A percentile compares a stretch with the other conserved stretches of the same genome.
These are phyloP conservation scores for Acer campestre DNA, from an alignment of 345 rosid species.

Conservation along the genomic window DNA sequence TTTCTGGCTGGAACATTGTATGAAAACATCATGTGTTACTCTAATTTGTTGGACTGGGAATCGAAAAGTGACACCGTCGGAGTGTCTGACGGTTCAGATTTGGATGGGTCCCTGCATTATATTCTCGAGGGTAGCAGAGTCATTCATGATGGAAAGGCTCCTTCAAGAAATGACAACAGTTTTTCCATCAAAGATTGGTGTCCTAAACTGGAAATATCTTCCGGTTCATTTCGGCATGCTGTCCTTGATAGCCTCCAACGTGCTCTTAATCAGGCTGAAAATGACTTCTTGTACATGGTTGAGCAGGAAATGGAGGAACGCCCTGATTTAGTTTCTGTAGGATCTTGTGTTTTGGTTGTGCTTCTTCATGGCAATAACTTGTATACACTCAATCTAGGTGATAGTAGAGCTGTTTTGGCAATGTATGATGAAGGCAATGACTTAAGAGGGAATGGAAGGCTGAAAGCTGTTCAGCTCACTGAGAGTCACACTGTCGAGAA, in stretches of 20 bases:
- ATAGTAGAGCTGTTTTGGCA: constrained; percentile 93
- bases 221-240: constrained; percentile 59
- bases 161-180: constrained; percentile 9
- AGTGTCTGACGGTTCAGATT: constrained; percentile 26
- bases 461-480: constrained; percentile 84
- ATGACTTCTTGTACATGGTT: constrained; percentile 84
- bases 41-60: constrained; percentile 60
- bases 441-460: constrained; percentile 30
- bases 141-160: constrained; percentile 15
- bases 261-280: constrained; percentile 82
- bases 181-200: constrained; percentile 13
- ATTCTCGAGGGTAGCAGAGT: constrained; percentile 24
- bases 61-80: constrained; percentile 42
- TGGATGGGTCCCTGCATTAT: constrained; percentile 28
- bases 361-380: constrained; percentile 79
- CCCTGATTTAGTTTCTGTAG: constrained; percentile 93
- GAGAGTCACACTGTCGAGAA: constrained; percentile 89
- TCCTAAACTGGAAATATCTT: constrained; percentile 30
- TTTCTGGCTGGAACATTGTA: constrained; percentile 93
- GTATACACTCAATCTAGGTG: constrained; percentile 83
- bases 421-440: constrained; percentile 43
- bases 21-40: constrained; percentile 61
- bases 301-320: constrained; percentile 99
- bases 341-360: constrained; percentile 87
- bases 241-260: constrained; percentile 78